These are phyloP conservation scores for Emergomyces orientalis DNA, from an alignment of 2,329 filamentous ascomycete genomes.

Conservation along the genomic window DNA sequence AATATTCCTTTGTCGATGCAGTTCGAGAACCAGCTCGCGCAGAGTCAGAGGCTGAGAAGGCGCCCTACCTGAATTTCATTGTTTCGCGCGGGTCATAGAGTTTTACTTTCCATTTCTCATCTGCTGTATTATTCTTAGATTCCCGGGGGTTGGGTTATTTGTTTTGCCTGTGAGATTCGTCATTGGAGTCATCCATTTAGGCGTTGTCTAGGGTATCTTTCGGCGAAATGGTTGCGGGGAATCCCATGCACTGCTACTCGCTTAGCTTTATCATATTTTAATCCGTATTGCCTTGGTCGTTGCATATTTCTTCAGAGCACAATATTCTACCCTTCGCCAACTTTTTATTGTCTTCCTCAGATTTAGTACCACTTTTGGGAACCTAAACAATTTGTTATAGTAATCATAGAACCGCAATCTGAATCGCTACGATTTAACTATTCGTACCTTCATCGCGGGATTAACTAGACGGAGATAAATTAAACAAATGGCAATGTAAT, in stretches of 20 bases:
- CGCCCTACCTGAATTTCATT: neutral
- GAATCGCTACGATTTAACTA: neutral
- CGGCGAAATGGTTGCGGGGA: neutral
- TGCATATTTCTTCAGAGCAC: neutral
- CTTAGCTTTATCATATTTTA: neutral
- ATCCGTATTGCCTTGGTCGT: neutral
- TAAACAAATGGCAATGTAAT: neutral
- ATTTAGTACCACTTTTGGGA: neutral
- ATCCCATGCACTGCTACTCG: neutral
- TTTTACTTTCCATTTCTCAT: neutral
- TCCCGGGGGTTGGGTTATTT: neutral
- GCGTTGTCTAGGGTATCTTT: neutral
- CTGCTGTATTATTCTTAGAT: neutral
- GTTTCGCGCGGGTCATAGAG: neutral
- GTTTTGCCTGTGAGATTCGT: neutral
- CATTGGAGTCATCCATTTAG: neutral
- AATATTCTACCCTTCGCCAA: neutral
- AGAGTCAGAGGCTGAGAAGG: neutral
- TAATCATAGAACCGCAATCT: neutral
- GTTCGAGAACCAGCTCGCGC: constrained; percentile 15
- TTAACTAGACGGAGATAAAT: neutral
- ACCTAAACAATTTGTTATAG: neutral
- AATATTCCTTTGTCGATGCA: constrained; percentile 27
- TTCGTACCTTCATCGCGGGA: neutral
- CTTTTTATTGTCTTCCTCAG: neutral